Conservation (phyloP, 495 filamentous ascomycete genomes). For the Lepidopterella palustris region DNA sequence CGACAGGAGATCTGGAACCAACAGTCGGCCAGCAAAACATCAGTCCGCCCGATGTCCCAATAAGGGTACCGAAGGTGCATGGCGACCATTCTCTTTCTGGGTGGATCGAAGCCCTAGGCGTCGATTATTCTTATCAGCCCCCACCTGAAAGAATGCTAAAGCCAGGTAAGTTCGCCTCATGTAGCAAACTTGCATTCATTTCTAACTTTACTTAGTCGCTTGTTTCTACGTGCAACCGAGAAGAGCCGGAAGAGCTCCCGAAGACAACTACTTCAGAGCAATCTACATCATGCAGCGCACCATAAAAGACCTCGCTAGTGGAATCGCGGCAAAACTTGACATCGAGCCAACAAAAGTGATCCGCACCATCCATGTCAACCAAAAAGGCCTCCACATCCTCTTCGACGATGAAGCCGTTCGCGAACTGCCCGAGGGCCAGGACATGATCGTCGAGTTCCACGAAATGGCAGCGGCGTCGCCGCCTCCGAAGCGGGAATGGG, state of each 20-base stretch:
- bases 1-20: conserved; percentile 43
- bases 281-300: conserved; percentile 78
- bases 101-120: conserved; percentile 87
- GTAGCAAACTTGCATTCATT: conserved; percentile 7
- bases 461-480: conserved; percentile 34
- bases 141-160: conserved; percentile 65
- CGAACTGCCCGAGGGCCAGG: conserved; percentile 84
- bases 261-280: conserved; percentile 69
- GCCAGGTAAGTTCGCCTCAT: conserved; percentile 47
- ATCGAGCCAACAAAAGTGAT: conserved; percentile 65
- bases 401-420: conserved; percentile 86
- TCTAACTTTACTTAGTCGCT: conserved; percentile 50
- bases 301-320: conserved; percentile 58
- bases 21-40: conserved; percentile 24
- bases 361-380: conserved; percentile 62
- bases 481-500: conserved; percentile 38
- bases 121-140: conserved; percentile 78
- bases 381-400: conserved; percentile 70
- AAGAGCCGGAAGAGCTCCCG: conserved; percentile 45
- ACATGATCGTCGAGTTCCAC: conserved; percentile 66
- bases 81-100: conserved; percentile 48
- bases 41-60: conserved; percentile 41
- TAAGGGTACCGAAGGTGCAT: conserved; percentile 43
- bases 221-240: conserved; percentile 77
- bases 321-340: conserved; percentile 68